Conservation (phyloP, 495 filamentous ascomycete species). For the Bacidia rubella region DNA sequence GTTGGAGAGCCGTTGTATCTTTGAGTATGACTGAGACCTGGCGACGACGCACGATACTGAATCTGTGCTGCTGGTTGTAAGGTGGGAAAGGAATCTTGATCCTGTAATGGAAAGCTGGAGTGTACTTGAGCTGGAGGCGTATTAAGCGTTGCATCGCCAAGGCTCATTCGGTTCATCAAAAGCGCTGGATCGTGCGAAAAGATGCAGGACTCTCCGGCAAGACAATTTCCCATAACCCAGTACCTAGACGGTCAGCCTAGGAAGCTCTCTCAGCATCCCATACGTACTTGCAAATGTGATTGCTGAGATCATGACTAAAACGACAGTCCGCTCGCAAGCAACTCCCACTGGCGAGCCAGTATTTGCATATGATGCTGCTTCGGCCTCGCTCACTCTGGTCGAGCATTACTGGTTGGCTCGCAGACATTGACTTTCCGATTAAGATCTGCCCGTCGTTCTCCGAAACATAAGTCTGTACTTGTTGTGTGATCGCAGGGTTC, state of each 20-base stretch:
- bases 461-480: slow-evolving; percentile 15
- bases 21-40: slow-evolving; percentile 13
- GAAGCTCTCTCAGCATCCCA: neutral
- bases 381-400: slow-evolving; percentile 47
- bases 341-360: slow-evolving; percentile 81
- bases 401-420: slow-evolving; percentile 61
- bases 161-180: slow-evolving; percentile 52
- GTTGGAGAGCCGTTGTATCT: slow-evolving; percentile 14
- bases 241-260: slow-evolving; percentile 44
- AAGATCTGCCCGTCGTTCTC: slow-evolving; percentile 40
- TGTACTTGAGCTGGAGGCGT: slow-evolving; percentile 42
- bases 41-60: slow-evolving; percentile 39
- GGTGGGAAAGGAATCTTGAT: slow-evolving; percentile 81
- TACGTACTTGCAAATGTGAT: slow-evolving; percentile 94
- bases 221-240: slow-evolving; percentile 92
- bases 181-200: slow-evolving; percentile 94
- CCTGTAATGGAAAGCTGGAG: slow-evolving; percentile 67
- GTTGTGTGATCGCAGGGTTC: slow-evolving; percentile 31
- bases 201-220: slow-evolving; percentile 86
- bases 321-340: slow-evolving; percentile 92
- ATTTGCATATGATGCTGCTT: slow-evolving; percentile 86
- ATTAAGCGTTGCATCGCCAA: slow-evolving; percentile 40
- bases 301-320: slow-evolving; percentile 92
- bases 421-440: slow-evolving; percentile 82
- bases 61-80: slow-evolving; percentile 51